Evolutionary conservation across 148 eudicot species (phyloP).

Genomic region (Silene conica): DNA sequence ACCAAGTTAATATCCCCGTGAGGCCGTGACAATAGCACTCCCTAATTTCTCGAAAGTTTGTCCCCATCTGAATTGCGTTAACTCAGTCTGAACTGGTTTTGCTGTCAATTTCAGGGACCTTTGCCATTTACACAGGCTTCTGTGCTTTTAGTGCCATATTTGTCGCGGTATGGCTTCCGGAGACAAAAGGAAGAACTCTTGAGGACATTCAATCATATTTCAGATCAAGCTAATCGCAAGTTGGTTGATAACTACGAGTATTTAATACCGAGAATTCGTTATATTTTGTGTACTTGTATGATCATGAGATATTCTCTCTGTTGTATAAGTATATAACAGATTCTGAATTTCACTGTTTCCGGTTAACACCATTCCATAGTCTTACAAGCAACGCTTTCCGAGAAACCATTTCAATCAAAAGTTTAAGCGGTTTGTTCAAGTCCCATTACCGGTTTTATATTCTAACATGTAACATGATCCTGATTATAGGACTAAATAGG

Average conservation of each 20-base stretch:
- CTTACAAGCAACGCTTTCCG: no score
- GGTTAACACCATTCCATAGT: no score
- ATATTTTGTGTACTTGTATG: background rate
- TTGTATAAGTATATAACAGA: background rate
- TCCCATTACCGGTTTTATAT: no score
- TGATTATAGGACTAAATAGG: no score
- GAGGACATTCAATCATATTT: conserved; percentile 72
- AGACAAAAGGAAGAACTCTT: conserved; percentile 75
- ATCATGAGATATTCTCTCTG: background rate
- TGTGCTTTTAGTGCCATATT: conserved; percentile 46
- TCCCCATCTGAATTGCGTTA: no score
- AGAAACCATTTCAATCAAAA: no score
- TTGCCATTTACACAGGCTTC: conserved; percentile 48
- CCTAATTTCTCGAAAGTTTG: no score
- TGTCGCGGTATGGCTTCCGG: conserved; percentile 64
- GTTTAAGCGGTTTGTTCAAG: no score
- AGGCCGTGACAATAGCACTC: no score
- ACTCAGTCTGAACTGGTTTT: background rate
- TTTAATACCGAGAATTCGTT: background rate
- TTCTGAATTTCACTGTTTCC: no score
- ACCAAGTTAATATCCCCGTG: no score
- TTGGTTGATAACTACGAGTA: background rate
- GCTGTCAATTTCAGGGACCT: conserved; percentile 51
- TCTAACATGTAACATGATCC: no score
- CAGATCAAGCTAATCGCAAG: conserved; percentile 30